Evolutionary conservation across 345 rosid genomes (phyloP), one percentile per base, ranked within the genome.

Genomic region (Lepidium africanum): DNA sequence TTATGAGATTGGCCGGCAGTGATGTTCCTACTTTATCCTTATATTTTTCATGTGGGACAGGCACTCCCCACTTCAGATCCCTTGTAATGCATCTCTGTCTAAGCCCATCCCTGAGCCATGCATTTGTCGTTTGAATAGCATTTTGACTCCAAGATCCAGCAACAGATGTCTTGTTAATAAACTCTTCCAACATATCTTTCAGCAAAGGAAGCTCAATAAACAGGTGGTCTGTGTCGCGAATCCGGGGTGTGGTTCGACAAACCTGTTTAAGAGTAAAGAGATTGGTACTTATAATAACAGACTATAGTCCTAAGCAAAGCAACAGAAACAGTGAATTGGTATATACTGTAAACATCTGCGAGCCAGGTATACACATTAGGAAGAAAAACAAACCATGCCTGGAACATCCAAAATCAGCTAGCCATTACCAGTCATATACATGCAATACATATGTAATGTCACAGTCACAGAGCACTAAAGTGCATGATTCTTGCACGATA

Each of bases 11-110:
- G 15, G 30, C 47, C 51, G 39, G 35, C 2, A 33, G 23, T 41
- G 41, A 35, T 15, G 42, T 38, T 63, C 73, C 51, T 46, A 84
- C 96, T 84, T 90, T 90, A n/a, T 90, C 88, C 83, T 79, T 78
- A 75, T 79, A 95, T 69, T 81, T 86, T 61, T 89, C 90, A 69
- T 81, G 99, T 23, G 99, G 99, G 56, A 94, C 99, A 30, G 99
- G 92, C 67, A 95, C 97, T 25, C 99, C 99, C 99, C 99, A 95
- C 76, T 91, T 95, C 69, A 95, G 81, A 81, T 95, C 99, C 76
- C 99, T 87, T 9, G 99, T 95, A 65, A 95, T 95, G 65, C 99
- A 91, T 39, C 99, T 82, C 43, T 76, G 77, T 70, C 72, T 89
- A 66, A 95, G 80, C 61, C 99, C 99, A 77, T 95, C 99, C 69